Evolutionary conservation across 2,329 filamentous ascomycete genomes (phyloP), one percentile per base, ranked within the genome.

Genomic region (Xylaria sp.): DNA sequence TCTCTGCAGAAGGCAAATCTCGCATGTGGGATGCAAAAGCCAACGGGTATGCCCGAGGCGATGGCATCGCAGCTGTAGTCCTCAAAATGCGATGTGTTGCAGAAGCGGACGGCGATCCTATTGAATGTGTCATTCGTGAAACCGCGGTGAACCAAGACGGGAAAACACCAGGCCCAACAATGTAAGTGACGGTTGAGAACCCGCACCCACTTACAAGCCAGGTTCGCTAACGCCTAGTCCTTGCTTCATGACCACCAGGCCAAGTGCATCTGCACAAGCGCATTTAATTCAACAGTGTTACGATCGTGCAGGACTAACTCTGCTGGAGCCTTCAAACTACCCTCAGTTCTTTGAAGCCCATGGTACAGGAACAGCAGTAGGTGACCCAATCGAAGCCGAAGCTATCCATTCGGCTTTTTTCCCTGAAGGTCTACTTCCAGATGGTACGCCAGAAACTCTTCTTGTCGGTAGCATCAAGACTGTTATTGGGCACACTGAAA

Each of bases 321-420:
- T 9, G 6, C 8, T 14, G 4, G 8, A 35, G 7, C 1, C 50
- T 59, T 12, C n/a, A 3, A n/a, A 35, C 21, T 38, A 52, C 0
- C 60, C 60, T 0, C 67, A 69, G 38, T 71, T 58, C 21, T 67
- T 72, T 12, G 66, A 72, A 21, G 68, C 69, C 0, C 70, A 72
- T 14, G 69, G 69, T 0, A 71, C 69, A 1, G 70, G 70, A 0
- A 72, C 71, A 1, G 64, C 42, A 3, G 63, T 67, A 0, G 71
- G 71, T 8, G 70, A 72, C 42, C 69, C 71, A 0, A 60, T 57
- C 3, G 71, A 73, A 52, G 71, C 71, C 3, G 63, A 55, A 11
- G 69, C 65, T 9, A 67, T 72, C 9, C 4, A 15, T n/a, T 51
- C 33, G 7, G 15, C 8, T 5, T 47, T 38, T 57, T 63, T 7